Evolutionary conservation across 2,329 filamentous ascomycete species (phyloP).

Genomic region (Ceratocystis huliohia): DNA sequence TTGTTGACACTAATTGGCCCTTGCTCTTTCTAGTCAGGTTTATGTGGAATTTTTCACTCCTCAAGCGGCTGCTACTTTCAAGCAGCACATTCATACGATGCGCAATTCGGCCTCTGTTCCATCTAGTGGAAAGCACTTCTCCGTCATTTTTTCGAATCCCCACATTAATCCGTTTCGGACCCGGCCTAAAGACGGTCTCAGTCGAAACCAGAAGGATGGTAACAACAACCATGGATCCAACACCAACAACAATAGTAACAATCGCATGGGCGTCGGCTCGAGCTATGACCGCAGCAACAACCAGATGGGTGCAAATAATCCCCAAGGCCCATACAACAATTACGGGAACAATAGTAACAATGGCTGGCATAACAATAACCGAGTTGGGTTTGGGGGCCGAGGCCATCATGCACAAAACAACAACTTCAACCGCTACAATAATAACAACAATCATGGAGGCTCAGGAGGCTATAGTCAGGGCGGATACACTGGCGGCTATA

Average conservation of each 20-base stretch:
- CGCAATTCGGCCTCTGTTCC: constrained; percentile 33
- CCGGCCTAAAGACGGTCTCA: constrained; percentile 63
- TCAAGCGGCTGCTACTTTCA: constrained; percentile 74
- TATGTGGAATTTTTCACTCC: constrained; percentile 76
- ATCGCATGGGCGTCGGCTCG: constrained; percentile 50
- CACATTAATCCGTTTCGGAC: constrained; percentile 80
- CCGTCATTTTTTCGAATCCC: constrained; percentile 62
- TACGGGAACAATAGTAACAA: constrained; percentile 40
- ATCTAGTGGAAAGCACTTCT: constrained; percentile 54
- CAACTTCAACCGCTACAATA: constrained; percentile 20
- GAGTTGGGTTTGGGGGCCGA: constrained; percentile 34
- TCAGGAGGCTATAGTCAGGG: constrained; percentile 24
- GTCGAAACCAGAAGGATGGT: constrained; percentile 21
- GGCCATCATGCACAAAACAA: constrained; percentile 18
- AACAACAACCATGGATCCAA: background rate
- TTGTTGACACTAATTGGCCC: background rate
- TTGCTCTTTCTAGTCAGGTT: constrained; percentile 42
- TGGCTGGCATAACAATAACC: constrained; percentile 27
- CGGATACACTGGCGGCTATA: constrained; percentile 25
- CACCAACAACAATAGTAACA: constrained; percentile 23
- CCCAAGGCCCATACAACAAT: constrained; percentile 33
- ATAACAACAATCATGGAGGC: constrained; percentile 17
- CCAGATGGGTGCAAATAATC: constrained; percentile 29
- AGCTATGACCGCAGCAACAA: constrained; percentile 35
- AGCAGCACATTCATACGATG: constrained; percentile 63